These are phyloP conservation scores for Fusarium continuum DNA, from an alignment of 2,329 filamentous ascomycete species.

Conservation along the genomic window DNA sequence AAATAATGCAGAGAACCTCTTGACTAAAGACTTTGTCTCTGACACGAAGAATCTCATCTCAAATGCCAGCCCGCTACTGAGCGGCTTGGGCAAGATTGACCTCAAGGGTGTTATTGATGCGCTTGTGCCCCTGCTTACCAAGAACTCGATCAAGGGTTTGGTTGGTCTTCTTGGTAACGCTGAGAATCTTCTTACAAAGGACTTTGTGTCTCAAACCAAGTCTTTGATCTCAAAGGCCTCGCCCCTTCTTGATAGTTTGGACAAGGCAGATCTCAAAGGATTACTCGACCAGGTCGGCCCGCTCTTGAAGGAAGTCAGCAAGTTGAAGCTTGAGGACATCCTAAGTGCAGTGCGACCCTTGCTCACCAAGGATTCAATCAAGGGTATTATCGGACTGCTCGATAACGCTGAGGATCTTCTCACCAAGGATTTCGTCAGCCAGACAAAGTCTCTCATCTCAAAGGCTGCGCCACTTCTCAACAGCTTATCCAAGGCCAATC, in stretches of 20 bases:
- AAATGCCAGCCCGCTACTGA: slow-evolving; percentile 36
- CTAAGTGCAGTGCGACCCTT: slow-evolving; percentile 43
- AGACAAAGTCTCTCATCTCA: slow-evolving; percentile 42
- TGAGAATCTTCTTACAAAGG: slow-evolving; percentile 39
- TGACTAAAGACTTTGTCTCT: slow-evolving; percentile 43
- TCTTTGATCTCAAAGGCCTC: slow-evolving; percentile 41
- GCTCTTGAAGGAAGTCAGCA: slow-evolving; percentile 46
- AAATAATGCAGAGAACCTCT: slow-evolving; percentile 45
- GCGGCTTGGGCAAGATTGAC: slow-evolving; percentile 47
- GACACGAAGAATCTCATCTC: slow-evolving; percentile 31
- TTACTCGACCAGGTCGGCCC: slow-evolving; percentile 46
- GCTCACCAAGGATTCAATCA: slow-evolving; percentile 45
- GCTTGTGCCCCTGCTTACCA: slow-evolving; percentile 40
- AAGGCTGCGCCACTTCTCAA: slow-evolving; percentile 47
- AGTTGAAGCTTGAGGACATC: slow-evolving; percentile 45
- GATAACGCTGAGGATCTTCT: slow-evolving; percentile 46
- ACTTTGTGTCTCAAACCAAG: slow-evolving; percentile 36
- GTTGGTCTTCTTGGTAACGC: slow-evolving; percentile 47
- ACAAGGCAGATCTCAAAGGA: slow-evolving; percentile 48
- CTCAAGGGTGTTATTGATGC: slow-evolving; percentile 46
- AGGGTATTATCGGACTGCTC: slow-evolving; percentile 47
- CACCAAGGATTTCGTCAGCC: slow-evolving; percentile 40
- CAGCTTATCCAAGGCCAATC: slow-evolving; percentile 47
- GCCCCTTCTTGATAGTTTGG: slow-evolving; percentile 47
- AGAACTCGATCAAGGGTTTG: slow-evolving; percentile 47